Conservation (phyloP, 441 rosid species). For the Rhodomyrtus psidioides region DNA sequence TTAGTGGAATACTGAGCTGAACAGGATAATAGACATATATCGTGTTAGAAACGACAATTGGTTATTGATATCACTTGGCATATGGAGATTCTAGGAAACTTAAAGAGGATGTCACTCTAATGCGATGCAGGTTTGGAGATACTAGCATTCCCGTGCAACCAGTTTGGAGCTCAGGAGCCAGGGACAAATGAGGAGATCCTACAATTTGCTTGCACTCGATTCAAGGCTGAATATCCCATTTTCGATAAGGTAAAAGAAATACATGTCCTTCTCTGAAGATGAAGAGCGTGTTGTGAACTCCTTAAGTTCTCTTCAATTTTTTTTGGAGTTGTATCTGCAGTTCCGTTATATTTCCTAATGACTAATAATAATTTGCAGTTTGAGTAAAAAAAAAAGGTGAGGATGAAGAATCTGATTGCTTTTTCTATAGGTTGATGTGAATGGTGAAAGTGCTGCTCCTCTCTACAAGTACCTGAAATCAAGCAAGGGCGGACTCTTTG, state of each 20-base stretch:
- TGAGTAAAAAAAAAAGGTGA: neutral
- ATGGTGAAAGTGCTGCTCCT: conserved; percentile 48
- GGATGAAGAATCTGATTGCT: neutral
- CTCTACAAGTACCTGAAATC: conserved; percentile 58
- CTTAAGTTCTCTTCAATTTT: neutral
- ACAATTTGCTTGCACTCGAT: conserved; percentile 67
- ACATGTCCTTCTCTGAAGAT: neutral
- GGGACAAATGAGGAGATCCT: conserved; percentile 50
- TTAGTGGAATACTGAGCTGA: neutral
- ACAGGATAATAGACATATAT: neutral
- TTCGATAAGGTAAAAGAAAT: conserved; percentile 45
- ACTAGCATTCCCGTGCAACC: conserved; percentile 73
- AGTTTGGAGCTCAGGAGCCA: conserved; percentile 68
- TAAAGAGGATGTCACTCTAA: neutral
- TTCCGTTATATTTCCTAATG: neutral
- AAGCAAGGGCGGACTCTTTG: conserved; percentile 59
- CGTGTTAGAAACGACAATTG: neutral
- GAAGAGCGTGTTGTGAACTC: neutral
- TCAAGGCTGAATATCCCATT: conserved; percentile 70
- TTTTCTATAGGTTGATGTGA: conserved; percentile 46
- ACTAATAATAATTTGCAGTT: neutral
- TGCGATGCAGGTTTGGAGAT: conserved; percentile 46
- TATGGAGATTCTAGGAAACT: neutral
- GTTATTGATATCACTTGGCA: neutral
- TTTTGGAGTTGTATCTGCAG: neutral